Percentiles rank a stretch among this genome's conserved stretches.
These are phyloP conservation scores for Sporothrix pseudoabietina DNA, from an alignment of 2,329 filamentous ascomycete genomes.

Conservation along the genomic window DNA sequence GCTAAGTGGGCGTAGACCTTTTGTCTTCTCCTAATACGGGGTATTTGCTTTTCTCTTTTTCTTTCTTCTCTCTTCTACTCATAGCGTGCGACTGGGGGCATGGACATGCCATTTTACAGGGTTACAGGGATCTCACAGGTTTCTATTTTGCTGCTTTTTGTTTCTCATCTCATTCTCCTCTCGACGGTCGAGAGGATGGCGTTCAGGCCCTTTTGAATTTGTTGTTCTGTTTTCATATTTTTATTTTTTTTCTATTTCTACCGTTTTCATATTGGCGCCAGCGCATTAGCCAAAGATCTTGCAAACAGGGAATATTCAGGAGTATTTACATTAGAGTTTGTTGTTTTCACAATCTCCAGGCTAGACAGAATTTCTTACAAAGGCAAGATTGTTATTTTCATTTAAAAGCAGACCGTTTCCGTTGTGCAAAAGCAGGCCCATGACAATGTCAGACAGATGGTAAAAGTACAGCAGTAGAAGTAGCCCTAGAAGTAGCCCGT, in stretches of 20 bases:
- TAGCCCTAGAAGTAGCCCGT: background rate
- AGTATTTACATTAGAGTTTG: background rate
- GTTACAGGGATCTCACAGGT: background rate
- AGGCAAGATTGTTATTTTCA: background rate
- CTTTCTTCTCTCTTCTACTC: background rate
- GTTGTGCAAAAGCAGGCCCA: background rate
- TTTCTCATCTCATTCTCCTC: background rate
- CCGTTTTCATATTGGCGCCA: background rate
- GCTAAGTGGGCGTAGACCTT: slow-evolving; percentile 74
- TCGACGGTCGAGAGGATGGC: background rate
- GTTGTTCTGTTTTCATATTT: background rate
- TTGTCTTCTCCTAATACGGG: no score
- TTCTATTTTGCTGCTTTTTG: background rate
- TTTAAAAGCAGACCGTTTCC: background rate
- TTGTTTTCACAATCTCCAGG: background rate
- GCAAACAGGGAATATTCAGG: background rate
- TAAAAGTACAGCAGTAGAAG: background rate
- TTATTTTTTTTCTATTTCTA: background rate
- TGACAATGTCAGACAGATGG: background rate
- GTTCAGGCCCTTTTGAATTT: background rate
- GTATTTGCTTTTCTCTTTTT: background rate
- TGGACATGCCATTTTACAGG: background rate
- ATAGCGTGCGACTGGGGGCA: slow-evolving; percentile 14
- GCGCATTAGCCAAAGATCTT: background rate
- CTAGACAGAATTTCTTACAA: background rate